These are phyloP conservation scores for Plasmodium falciparum DNA, from an alignment of 169 alveolate species.

Conservation along the genomic window DNA sequence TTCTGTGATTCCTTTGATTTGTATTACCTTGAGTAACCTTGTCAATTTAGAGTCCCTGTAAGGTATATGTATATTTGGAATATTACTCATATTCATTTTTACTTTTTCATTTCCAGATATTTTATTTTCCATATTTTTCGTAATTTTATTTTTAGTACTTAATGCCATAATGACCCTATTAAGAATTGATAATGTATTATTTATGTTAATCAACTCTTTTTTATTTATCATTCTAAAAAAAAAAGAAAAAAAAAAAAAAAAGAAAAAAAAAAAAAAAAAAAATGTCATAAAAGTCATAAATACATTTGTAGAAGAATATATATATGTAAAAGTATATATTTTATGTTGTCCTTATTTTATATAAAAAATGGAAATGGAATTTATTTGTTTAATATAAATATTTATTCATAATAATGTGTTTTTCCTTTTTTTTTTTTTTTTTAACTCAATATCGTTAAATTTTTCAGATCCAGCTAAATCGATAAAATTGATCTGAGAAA, in stretches of 20 bases:
- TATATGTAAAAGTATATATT: not conserved
- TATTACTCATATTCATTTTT: slow-evolving; percentile 11
- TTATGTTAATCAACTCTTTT: slow-evolving; percentile 69
- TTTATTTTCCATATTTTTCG: slow-evolving; percentile 26
- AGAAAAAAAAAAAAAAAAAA: not conserved
- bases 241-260: not conserved
- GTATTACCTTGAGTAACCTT: slow-evolving; percentile 51
- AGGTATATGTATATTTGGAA: slow-evolving; percentile 42
- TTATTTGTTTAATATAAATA: too few species aligned
- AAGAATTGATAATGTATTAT: slow-evolving; percentile 61
- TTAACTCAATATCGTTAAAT: slow-evolving; percentile 75
- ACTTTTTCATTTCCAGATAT: slow-evolving; percentile 13
- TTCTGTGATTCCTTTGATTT: slow-evolving; percentile 7
- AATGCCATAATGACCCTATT: slow-evolving; percentile 63
- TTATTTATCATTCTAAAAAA: slow-evolving; percentile 41
- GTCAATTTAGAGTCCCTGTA: slow-evolving; percentile 73
- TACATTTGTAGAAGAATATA: not conserved
- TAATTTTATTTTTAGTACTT: slow-evolving; percentile 56
- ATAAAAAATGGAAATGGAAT: too few species aligned
- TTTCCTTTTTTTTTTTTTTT: slow-evolving; percentile 21
- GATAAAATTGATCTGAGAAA: slow-evolving; percentile 69
- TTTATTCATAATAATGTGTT: too few species aligned
- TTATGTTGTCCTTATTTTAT: too few species aligned
- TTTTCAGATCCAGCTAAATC: slow-evolving; percentile 77
- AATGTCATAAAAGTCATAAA: not conserved